phyloP scores from a whole-genome alignment of 1,284 basidiomycete genomes.

The Gomphus bonarii region DNA sequence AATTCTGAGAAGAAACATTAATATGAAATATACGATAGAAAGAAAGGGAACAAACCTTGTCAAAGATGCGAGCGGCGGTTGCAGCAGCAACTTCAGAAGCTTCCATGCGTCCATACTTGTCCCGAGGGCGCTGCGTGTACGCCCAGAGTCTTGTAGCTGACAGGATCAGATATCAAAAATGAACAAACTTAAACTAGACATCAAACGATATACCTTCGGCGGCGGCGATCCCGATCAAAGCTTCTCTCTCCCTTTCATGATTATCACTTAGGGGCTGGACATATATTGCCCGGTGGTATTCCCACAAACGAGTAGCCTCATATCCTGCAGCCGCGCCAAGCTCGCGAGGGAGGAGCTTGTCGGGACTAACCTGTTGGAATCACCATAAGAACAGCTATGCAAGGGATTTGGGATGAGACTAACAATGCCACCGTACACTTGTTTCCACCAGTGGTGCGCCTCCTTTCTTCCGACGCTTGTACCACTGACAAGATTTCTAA shows the following conservation, averaged over 20 bases:
- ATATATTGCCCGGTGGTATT: constrained; percentile 40
- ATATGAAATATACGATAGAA: background rate
- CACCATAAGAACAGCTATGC: constrained; percentile 1
- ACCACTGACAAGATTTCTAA: constrained; percentile 28
- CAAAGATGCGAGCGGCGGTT: constrained; percentile 42
- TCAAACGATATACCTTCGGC: constrained; percentile 38
- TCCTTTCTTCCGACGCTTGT: constrained; percentile 42
- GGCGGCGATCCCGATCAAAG: constrained; percentile 48
- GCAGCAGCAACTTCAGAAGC: constrained; percentile 47
- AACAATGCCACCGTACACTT: constrained; percentile 48
- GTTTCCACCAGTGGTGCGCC: constrained; percentile 46
- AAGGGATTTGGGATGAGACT: constrained; percentile 14
- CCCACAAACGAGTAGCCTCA: constrained; percentile 56
- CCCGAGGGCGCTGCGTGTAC: constrained; percentile 30
- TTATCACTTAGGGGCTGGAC: constrained; percentile 40
- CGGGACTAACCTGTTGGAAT: constrained; percentile 8
- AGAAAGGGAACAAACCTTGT: constrained; percentile 18
- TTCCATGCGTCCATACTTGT: constrained; percentile 33
- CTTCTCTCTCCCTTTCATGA: constrained; percentile 45
- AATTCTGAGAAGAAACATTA: background rate
- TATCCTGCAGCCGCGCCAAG: constrained; percentile 63
- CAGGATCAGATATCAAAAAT: constrained; percentile 3
- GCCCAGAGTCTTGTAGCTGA: constrained; percentile 35
- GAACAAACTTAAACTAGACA: background rate
- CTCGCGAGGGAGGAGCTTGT: constrained; percentile 22